Base-by-base conservation (phyloP, 805 yeast genomes). In the Ascoidea tarda region DNA sequence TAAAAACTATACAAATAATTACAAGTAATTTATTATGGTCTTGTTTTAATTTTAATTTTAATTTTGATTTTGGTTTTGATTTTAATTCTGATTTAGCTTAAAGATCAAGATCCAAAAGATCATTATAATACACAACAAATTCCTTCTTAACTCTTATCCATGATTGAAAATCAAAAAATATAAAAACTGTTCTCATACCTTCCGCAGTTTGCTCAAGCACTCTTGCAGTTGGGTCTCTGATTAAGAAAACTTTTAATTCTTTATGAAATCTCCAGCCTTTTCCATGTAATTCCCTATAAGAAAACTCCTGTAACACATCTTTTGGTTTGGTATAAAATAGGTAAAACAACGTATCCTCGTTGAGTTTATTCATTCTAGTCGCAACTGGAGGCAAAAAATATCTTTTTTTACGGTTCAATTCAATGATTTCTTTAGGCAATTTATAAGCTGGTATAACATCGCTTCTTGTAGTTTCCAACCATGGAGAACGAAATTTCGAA, bases 191-290 rank as follows among this genome's bases (percentile, higher is more conserved):
- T 56, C 91, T 78, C 68, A 93, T 99, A 44, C 72, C 76, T 53
- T 86, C 91, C 45, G 83, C 84, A 42, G 84, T 78, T 54, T 88
- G 87, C 58, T 73, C 80, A 14, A 87, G 78, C 1, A 97, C 96
- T 66, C 91, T 98, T 56, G 82, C 81, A 60, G 80, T 79, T 33
- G 95, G 86, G 62, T 89, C 96, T 66, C 93, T 93, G 10, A 99
- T 93, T 54, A 93, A 71, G 99, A 99, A 93, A 51, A 93, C 89
- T 69, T 90, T 95, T 53, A 93, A 76, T 56, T 88, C 96, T 69
- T 89, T 91, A 69, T 93, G 99, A 63, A 87, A 93, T 59, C 98
- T 78, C 99, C 99, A 93, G 68, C 91, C 93, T 60, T 99, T 76
- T 57, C 81, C 81, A 60, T 88, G 87, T 59, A 93, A 76, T 66